These are phyloP conservation scores for Salix brachista DNA, from an alignment of 345 rosid species.

Conservation along the genomic window DNA sequence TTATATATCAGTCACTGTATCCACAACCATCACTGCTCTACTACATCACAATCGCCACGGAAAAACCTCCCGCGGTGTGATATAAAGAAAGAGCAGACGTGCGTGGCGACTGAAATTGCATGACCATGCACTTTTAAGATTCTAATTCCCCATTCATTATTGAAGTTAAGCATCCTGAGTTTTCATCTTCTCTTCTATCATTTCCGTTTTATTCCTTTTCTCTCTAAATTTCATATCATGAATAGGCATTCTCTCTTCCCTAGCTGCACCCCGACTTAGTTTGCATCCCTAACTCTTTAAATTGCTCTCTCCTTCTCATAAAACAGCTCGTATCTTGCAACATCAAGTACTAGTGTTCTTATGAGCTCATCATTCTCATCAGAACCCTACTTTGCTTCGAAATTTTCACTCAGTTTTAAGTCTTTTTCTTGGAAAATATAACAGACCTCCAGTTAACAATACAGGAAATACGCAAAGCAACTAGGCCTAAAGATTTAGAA, in stretches of 20 bases:
- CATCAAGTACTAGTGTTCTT: background rate
- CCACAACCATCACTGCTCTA: background rate
- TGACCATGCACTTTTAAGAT: constrained; percentile 24
- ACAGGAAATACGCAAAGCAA: constrained; percentile 22
- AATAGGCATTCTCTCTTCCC: constrained; percentile 39
- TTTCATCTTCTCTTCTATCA: constrained; percentile 42
- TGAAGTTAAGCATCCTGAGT: constrained; percentile 50
- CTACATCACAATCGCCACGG: background rate
- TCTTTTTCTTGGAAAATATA: constrained; percentile 2
- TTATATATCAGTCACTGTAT: background rate
- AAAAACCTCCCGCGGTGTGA: background rate
- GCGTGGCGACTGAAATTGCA: constrained; percentile 19
- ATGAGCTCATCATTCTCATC: background rate
- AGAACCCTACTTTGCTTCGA: background rate
- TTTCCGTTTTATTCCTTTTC: constrained; percentile 38
- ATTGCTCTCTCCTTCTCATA: constrained; percentile 10
- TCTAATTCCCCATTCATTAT: constrained; percentile 52
- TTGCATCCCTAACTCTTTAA: constrained; percentile 23
- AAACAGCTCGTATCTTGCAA: constrained; percentile 5
- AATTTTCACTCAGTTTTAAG: background rate
- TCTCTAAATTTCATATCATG: constrained; percentile 23
- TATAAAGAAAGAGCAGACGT: constrained; percentile 4
- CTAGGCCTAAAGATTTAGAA: constrained; percentile 3
- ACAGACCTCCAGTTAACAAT: background rate
- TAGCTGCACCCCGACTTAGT: constrained; percentile 32